phyloP scores from a whole-genome alignment of 2,329 filamentous ascomycete genomes.

The Ustulina deusta region DNA sequence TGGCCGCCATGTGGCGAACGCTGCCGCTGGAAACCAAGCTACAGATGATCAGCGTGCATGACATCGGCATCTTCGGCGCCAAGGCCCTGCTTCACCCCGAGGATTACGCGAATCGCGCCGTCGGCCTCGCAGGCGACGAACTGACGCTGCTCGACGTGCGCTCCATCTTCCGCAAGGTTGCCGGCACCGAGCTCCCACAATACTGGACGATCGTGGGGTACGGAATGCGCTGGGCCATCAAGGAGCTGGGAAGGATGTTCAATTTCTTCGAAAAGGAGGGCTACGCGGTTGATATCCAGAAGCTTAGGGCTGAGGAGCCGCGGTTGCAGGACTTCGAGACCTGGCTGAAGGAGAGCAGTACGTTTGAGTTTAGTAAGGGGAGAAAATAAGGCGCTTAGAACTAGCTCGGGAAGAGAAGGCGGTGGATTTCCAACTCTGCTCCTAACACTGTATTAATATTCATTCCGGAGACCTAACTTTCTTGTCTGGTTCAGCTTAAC shows the following conservation, averaged over 20 bases:
- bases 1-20: slow-evolving; percentile 51
- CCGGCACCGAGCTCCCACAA: slow-evolving; percentile 49
- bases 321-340: slow-evolving; percentile 53
- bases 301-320: slow-evolving; percentile 48
- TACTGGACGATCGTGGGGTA: slow-evolving; percentile 50
- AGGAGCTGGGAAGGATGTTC: slow-evolving; percentile 54
- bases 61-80: slow-evolving; percentile 56
- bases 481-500: not conserved
- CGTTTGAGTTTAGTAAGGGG: slow-evolving; percentile 40
- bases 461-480: not conserved
- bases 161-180: slow-evolving; percentile 46
- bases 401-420: not conserved
- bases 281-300: slow-evolving; percentile 55
- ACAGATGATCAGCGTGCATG: slow-evolving; percentile 54
- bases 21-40: slow-evolving; percentile 49
- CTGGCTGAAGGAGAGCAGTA: slow-evolving; percentile 55
- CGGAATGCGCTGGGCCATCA: slow-evolving; percentile 47
- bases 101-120: slow-evolving; percentile 49
- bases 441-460: not conserved
- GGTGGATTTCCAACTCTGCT: not conserved
- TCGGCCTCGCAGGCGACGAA: slow-evolving; percentile 53
- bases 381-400: slow-evolving; percentile 7
- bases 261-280: slow-evolving; percentile 55
- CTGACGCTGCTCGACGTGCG: slow-evolving; percentile 52
- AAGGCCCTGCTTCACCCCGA: slow-evolving; percentile 48